Percentiles rank a stretch among this genome's conserved stretches.
These are phyloP conservation scores for Boletus speciosus DNA, from an alignment of 768 basidiomycete genomes.

Conservation along the genomic window DNA sequence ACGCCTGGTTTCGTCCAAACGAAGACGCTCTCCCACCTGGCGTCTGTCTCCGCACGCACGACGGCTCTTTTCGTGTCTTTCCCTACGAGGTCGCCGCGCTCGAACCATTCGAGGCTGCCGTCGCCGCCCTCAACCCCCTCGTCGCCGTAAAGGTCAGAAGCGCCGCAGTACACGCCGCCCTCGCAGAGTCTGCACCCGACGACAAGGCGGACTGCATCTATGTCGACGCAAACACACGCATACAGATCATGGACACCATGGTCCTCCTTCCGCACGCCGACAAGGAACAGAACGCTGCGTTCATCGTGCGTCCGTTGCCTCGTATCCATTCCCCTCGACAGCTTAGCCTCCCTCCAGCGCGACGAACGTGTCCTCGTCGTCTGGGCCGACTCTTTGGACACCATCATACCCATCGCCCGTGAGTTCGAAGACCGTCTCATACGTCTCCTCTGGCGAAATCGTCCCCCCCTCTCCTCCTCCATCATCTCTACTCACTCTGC, in stretches of 20 bases:
- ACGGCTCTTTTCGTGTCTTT: slow-evolving; percentile 50
- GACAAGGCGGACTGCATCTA: slow-evolving; percentile 37
- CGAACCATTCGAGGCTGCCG: slow-evolving; percentile 52
- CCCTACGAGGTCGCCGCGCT: slow-evolving; percentile 52
- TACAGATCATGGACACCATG: slow-evolving; percentile 82
- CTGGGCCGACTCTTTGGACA: slow-evolving; percentile 79
- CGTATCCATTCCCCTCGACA: neutral
- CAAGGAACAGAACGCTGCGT: slow-evolving; percentile 48
- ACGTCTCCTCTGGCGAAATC: slow-evolving; percentile 50
- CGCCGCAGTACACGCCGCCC: slow-evolving; percentile 49
- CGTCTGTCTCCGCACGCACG: slow-evolving; percentile 47
- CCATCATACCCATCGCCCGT: slow-evolving; percentile 52
- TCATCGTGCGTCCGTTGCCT: slow-evolving; percentile 55
- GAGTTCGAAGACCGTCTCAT: slow-evolving; percentile 60
- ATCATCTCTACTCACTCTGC: slow-evolving; percentile 28
- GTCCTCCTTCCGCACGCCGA: slow-evolving; percentile 58
- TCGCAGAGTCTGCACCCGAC: slow-evolving; percentile 36
- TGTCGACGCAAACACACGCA: slow-evolving; percentile 59
- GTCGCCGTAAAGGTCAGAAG: slow-evolving; percentile 53
- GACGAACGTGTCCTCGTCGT: slow-evolving; percentile 83
- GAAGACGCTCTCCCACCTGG: slow-evolving; percentile 46
- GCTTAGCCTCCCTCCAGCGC: slow-evolving; percentile 40
- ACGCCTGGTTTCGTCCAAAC: slow-evolving; percentile 53
- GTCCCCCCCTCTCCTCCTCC: slow-evolving; percentile 23
- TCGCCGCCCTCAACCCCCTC: slow-evolving; percentile 50